phyloP scores from a whole-genome alignment of 768 basidiomycete genomes.

The Boletus sensibilis region DNA sequence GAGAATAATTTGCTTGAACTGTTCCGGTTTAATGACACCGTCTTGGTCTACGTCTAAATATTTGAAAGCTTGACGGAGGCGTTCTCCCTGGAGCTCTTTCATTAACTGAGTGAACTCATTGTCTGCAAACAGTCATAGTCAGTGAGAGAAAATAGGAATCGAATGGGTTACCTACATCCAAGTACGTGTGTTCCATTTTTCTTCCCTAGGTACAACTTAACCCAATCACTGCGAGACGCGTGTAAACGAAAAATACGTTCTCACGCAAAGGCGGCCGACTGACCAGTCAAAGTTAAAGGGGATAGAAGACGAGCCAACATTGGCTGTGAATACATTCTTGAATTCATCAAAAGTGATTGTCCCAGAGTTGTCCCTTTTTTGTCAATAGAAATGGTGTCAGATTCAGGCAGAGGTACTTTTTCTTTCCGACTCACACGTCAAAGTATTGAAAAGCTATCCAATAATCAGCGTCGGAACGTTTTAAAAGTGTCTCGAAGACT shows the following conservation, averaged over 20 bases:
- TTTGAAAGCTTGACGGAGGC: slow-evolving; percentile 93
- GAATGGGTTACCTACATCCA: slow-evolving; percentile 62
- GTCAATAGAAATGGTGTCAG: slow-evolving; percentile 8
- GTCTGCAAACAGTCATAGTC: slow-evolving; percentile 44
- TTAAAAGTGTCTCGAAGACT: slow-evolving; percentile 90
- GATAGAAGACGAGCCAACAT: slow-evolving; percentile 73
- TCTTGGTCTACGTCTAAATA: slow-evolving; percentile 87
- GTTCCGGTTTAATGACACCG: slow-evolving; percentile 89
- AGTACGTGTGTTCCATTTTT: slow-evolving; percentile 88
- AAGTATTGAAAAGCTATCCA: slow-evolving; percentile 97
- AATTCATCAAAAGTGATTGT: slow-evolving; percentile 93
- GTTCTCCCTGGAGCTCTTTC: slow-evolving; percentile 98
- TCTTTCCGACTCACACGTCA: slow-evolving; percentile 69
- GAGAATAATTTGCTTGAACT: slow-evolving; percentile 94
- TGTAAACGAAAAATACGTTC: slow-evolving; percentile 2
- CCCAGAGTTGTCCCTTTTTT: slow-evolving; percentile 79
- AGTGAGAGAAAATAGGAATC: slow-evolving; percentile 1
- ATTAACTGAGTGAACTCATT: slow-evolving; percentile 98
- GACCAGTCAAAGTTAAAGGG: slow-evolving; percentile 96
- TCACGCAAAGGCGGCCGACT: slow-evolving; percentile 13
- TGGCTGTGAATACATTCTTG: slow-evolving; percentile 85
- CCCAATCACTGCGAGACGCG: slow-evolving; percentile 70
- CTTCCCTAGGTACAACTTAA: slow-evolving; percentile 93
- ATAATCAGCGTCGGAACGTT: slow-evolving; percentile 95
- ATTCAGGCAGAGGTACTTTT: background rate